Evolutionary conservation across 805 yeast genomes (phyloP), one percentile per base, ranked within the genome.

Genomic region (Saccharomycopsis sp.): DNA sequence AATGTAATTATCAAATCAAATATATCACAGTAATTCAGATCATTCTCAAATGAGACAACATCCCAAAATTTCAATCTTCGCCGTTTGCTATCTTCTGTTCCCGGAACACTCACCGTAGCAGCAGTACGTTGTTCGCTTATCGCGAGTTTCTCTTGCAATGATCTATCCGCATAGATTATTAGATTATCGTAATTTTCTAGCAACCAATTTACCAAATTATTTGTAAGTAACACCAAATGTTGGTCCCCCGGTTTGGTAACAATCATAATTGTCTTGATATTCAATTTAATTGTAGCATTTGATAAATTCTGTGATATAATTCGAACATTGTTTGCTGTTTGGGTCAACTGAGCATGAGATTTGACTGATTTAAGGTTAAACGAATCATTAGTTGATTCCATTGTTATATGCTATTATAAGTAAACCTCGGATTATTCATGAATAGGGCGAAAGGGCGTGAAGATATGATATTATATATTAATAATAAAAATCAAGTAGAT

Each of bases 231-330:
- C 4, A 84, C 77, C 42, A 88, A 64, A 4, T 87, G 79, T 54
- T 83, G 80, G 59, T 88, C 96, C 44, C 94, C 71, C 1, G 94
- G 93, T 60, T 87, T 87, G n/a, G 96, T 87, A 16, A 88, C 88
- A 11, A 87, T 76, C 77, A 87, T 72, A 16, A 87, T 76, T 14
- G 85, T 77, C 37, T 73, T 72, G 16, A 84, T 79, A 44, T 81
- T 80, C 17, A 87, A 61, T 54, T 79, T 79, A 22, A 87, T 78
- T 3, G 84, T 81, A 3, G 89, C 85, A 52, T 77, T 76, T 43
- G 78, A 71, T 31, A 85, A 63, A 59, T 81, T 81, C 51, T 78
- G 79, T n/a, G 85, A 82, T 48, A 85, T 66, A 66, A 79, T 71
- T 38, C 93, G 69, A 4, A 85, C 89, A 2, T 87, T 88, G 58